Conservation (phyloP, 345 rosid genomes). For the Zanthoxylum bungeanum region DNA sequence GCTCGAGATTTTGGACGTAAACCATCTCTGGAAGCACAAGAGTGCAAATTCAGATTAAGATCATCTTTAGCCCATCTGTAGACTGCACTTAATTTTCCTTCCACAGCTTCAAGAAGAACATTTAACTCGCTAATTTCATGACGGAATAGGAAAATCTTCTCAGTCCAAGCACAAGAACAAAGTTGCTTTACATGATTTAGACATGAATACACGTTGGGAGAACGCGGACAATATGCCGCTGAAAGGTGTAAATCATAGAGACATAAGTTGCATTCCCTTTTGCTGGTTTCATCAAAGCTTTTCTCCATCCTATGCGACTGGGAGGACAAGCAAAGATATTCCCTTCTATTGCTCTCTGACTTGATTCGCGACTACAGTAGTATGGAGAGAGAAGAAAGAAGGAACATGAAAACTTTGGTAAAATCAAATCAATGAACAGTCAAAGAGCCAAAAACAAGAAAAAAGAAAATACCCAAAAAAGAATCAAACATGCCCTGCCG, state of each 20-base stretch:
- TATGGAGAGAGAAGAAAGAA: neutral
- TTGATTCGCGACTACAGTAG: slow-evolving; percentile 47
- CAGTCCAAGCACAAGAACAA: slow-evolving; percentile 58
- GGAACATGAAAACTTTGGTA: neutral
- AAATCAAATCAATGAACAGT: neutral
- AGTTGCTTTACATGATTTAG: slow-evolving; percentile 57
- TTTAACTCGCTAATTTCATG: slow-evolving; percentile 48
- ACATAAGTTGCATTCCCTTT: slow-evolving; percentile 56
- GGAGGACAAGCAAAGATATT: slow-evolving; percentile 40
- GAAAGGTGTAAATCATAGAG: slow-evolving; percentile 64
- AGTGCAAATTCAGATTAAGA: slow-evolving; percentile 27
- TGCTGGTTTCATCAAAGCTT: slow-evolving; percentile 38
- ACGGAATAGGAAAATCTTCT: slow-evolving; percentile 49
- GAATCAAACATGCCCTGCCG: neutral
- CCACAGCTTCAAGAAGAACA: slow-evolving; percentile 58
- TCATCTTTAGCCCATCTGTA: slow-evolving; percentile 43
- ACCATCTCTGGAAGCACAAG: slow-evolving; percentile 15
- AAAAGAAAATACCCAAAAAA: neutral
- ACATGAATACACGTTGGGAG: slow-evolving; percentile 50
- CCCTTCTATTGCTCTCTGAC: slow-evolving; percentile 44
- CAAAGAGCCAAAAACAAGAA: slow-evolving; percentile 2
- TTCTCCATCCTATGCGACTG: slow-evolving; percentile 43
- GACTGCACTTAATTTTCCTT: slow-evolving; percentile 46
- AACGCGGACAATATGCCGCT: slow-evolving; percentile 56
- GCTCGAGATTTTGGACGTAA: neutral